Base-by-base conservation (phyloP, 2,329 filamentous ascomycete species). In the Aspergillus persii region DNA sequence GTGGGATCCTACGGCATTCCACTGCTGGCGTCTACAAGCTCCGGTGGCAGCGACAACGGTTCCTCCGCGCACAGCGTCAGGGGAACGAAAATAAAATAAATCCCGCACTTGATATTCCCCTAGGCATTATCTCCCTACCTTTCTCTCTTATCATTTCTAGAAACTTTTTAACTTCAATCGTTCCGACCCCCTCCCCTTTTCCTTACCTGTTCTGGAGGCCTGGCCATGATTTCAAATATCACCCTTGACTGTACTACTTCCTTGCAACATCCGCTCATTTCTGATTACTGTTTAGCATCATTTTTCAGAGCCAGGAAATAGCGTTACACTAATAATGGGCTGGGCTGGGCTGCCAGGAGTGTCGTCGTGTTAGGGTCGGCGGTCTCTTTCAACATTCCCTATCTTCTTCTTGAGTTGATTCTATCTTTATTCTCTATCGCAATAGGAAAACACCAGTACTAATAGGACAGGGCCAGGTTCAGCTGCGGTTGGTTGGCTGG, bases 271-370 rank as follows among this genome's bases (percentile, higher is more conserved):
- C 52, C 18, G 5, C 8, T 23, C 27, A 12, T 47, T 46, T 46
- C 27, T 54, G 11, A 23, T 15, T 54, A 26, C 52, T 47, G 46
- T 47, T 47, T 54, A 39, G 29, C 39, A 54, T 33, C 29, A 29
- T 27, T 31, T 41, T 12, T n/a, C n/a, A 18, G 27, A 31, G 8
- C 47, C 23, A 26, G 41, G 23, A 33, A 53, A 50, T 12, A 60
- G 51, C 53, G 41, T 51, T 55, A 59, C 58, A 59, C 58, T 56
- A 61, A 56, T 57, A 62, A 39, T 61, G 56, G 58, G 54, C 58
- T 57, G 44, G 44, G 50, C 15, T 36, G 15, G 44, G 44, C 26
- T 6, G 33, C 26, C 18, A 30, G 27, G 44, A 46, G 33, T 52
- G 29, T 29, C 3, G 41, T 47, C 27, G 49, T 12, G 18, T 50